These are phyloP conservation scores for Curvularia eragrostidis DNA, from an alignment of 2,329 filamentous ascomycete species.

Conservation along the genomic window DNA sequence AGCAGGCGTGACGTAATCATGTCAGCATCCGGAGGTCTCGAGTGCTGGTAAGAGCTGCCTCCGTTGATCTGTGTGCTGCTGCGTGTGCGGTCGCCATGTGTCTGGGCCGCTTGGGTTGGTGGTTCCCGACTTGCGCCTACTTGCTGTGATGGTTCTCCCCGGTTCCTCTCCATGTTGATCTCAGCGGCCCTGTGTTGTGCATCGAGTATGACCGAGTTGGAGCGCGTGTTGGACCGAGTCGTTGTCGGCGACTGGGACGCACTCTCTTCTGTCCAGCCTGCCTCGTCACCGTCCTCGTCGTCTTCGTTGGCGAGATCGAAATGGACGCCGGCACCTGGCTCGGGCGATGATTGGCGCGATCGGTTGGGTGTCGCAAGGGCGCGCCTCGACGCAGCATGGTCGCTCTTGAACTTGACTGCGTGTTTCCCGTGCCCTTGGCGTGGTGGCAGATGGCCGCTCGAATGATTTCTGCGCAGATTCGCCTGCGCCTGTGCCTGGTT, in stretches of 20 bases:
- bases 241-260: slow-evolving; percentile 52
- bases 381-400: slow-evolving; percentile 38
- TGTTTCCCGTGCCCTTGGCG: slow-evolving; percentile 51
- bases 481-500: slow-evolving; percentile 43
- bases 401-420: slow-evolving; percentile 47
- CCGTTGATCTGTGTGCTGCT: slow-evolving; percentile 37
- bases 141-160: slow-evolving; percentile 26
- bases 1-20: slow-evolving; percentile 72
- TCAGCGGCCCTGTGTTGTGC: slow-evolving; percentile 37
- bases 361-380: slow-evolving; percentile 40
- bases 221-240: slow-evolving; percentile 51
- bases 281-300: slow-evolving; percentile 40
- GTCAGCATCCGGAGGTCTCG: slow-evolving; percentile 62
- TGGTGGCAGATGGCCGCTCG: slow-evolving; percentile 55
- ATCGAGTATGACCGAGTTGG: slow-evolving; percentile 50
- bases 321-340: slow-evolving; percentile 49
- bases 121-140: slow-evolving; percentile 17
- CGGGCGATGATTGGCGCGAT: slow-evolving; percentile 44
- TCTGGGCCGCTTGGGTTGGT: slow-evolving; percentile 21
- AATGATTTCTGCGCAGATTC: slow-evolving; percentile 52
- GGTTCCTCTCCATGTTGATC: slow-evolving; percentile 32
- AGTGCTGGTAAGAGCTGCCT: slow-evolving; percentile 43
- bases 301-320: slow-evolving; percentile 48
- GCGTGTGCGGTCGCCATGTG: slow-evolving; percentile 39
- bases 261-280: slow-evolving; percentile 53